Base-by-base conservation (phyloP, 805 yeast species). In the Scheffersomyces spartinae region DNA sequence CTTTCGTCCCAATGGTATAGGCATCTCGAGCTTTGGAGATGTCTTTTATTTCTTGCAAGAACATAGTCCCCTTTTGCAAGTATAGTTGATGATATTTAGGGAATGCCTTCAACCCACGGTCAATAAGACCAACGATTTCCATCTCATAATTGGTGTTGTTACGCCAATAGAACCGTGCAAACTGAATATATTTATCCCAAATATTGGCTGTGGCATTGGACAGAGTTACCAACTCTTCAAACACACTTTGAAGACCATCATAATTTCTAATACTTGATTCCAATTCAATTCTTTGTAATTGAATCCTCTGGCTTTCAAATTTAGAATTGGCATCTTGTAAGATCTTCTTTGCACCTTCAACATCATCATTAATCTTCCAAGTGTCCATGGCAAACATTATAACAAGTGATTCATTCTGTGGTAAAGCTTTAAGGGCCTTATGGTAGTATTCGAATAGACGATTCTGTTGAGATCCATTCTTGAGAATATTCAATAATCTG, bases 361-460 rank as follows among this genome's bases (percentile, higher is more conserved):
- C 38, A 36, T 78, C 71, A 1, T 55, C 42, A 3, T 52, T 62
- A 13, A 55, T 29, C 22, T 52, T 48, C 77, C 84, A 73, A 26
- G 64, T 55, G 38, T 79, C 86, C 36, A 77, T 76, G 0, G 94
- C 79, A 41, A 70, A 82, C 72, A 76, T 69, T 26, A 83, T 47
- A 49, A 71, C 64, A 21, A 83, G 59, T 8, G 65, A 41, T 19
- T 68, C 71, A 16, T 52, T 43, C 4, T 53, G 38, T 0, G 80
- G 77, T 26, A 75, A 61, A 1, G 58, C 40, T 1, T 42, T 36
- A 1, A 76, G 58, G 1, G 86, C 73, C 32, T 52, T 47, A 22
- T 73, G 72, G 42, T 76, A 75, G 15, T 59, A 60, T 3, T 24
- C 27, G 28, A 33, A 54, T 3, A 58, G 25, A 4, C n/a, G n/a